These are phyloP conservation scores for Apiotrichum sp. DNA, from an alignment of 1,284 basidiomycete species.

Conservation along the genomic window DNA sequence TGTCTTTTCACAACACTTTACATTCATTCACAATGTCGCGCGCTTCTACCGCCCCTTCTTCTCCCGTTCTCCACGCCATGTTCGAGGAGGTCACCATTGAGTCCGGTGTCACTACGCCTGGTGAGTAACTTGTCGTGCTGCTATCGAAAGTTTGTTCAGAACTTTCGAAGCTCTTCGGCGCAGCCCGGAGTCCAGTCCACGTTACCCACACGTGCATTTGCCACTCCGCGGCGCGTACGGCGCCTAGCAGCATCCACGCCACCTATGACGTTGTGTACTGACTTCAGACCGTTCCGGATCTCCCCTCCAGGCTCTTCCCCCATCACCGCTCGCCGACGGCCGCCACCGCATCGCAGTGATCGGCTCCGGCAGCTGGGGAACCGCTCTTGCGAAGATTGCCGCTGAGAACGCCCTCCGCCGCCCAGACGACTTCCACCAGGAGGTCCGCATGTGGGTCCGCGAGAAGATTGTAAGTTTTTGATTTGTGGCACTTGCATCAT, in stretches of 20 bases:
- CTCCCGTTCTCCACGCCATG: conserved; percentile 22
- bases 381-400: conserved; percentile 55
- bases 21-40: too few relatives aligned
- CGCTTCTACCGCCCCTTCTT: conserved; percentile 26
- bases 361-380: conserved; percentile 53
- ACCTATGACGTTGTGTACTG: background rate
- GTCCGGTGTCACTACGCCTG: conserved; percentile 41
- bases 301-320: conserved; percentile 31
- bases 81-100: conserved; percentile 33
- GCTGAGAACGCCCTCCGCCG: conserved; percentile 50
- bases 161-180: too few relatives aligned
- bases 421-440: conserved; percentile 46
- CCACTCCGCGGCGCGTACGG: too few relatives aligned
- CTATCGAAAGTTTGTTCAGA: too few relatives aligned
- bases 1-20: too few relatives aligned
- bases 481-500: too few relatives aligned
- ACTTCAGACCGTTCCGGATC: conserved; percentile 37
- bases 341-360: conserved; percentile 55
- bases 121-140: too few relatives aligned
- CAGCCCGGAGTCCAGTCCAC: too few relatives aligned
- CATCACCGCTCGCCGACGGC: conserved; percentile 37
- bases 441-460: conserved; percentile 53
- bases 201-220: background rate
- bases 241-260: too few relatives aligned
- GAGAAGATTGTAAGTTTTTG: conserved; percentile 48